phyloP scores from a whole-genome alignment of 2,329 filamentous ascomycete genomes.

The Curvularia eragrostidis region DNA sequence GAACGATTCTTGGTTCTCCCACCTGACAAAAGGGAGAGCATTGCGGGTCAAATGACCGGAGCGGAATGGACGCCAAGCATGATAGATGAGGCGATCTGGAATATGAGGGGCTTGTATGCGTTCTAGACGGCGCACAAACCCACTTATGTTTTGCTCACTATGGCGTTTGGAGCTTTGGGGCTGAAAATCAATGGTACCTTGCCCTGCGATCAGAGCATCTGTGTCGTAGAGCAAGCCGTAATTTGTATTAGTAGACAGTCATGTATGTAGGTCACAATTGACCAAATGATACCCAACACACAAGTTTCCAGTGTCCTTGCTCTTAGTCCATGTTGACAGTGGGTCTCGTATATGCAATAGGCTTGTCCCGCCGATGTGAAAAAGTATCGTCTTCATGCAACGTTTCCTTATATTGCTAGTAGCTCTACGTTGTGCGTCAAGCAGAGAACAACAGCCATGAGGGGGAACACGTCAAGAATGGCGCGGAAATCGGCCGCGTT shows the following conservation, averaged over 20 bases:
- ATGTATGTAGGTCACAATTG: constrained; percentile 15
- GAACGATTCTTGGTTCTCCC: constrained; percentile 86
- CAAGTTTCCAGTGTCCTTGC: background rate
- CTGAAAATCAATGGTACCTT: constrained; percentile 4
- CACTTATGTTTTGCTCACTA: background rate
- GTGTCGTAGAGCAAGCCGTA: constrained; percentile 5
- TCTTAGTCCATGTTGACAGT: background rate
- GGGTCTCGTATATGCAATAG: background rate
- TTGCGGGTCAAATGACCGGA: constrained; percentile 89
- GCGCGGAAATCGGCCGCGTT: background rate
- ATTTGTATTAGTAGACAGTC: constrained; percentile 18
- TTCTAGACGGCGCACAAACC: constrained; percentile 28
- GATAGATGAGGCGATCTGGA: constrained; percentile 88
- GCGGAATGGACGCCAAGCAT: constrained; percentile 72
- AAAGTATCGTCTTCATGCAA: background rate
- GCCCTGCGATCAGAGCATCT: constrained; percentile 1
- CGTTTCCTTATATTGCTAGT: background rate
- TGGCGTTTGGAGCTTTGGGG: constrained; percentile 14
- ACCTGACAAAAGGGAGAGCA: constrained; percentile 91
- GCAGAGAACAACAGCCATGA: background rate
- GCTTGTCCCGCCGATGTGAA: background rate
- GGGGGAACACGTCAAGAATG: background rate
- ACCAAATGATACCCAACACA: constrained; percentile 18
- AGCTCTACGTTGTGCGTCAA: background rate
- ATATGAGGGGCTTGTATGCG: constrained; percentile 45